Evolutionary conservation across 2,329 filamentous ascomycete species (phyloP).

Genomic region (Colletotrichum paranaense): DNA sequence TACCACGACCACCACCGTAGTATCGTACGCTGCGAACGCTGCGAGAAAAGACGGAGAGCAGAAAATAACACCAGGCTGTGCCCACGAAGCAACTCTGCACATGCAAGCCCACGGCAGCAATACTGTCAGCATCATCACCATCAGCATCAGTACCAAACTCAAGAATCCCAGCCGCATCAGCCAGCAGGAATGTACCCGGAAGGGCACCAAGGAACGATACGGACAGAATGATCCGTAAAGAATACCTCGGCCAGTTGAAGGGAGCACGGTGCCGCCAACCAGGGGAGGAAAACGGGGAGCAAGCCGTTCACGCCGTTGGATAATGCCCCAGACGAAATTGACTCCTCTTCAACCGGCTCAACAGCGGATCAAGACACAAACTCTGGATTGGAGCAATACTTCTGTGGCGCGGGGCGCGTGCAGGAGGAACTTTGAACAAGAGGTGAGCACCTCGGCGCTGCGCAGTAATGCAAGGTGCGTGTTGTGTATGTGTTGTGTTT

Average conservation of each 20-base stretch:
- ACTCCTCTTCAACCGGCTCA: slow-evolving; percentile 2
- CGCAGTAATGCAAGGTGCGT: slow-evolving; percentile 2
- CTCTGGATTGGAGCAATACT: slow-evolving; percentile 16
- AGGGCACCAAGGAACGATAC: not conserved
- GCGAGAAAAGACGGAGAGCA: not conserved
- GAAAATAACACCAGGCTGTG: slow-evolving; percentile 1
- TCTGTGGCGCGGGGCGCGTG: slow-evolving; percentile 26
- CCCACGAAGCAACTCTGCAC: slow-evolving; percentile 2
- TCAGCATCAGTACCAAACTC: not conserved
- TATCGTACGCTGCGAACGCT: not conserved
- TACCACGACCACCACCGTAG: not conserved
- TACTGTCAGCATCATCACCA: not conserved
- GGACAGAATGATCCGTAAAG: not conserved
- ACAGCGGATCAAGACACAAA: slow-evolving; percentile 4
- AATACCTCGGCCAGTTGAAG: slow-evolving; percentile 11
- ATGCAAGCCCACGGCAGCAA: not conserved
- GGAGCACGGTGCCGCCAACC: not conserved
- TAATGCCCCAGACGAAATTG: not conserved
- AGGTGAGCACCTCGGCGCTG: slow-evolving; percentile 12
- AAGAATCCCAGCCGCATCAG: not conserved
- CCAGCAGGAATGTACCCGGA: not conserved
- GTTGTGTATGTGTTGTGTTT: slow-evolving; percentile 27
- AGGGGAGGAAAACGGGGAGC: slow-evolving; percentile 2
- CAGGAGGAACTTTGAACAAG: slow-evolving; percentile 15
- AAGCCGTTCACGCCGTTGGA: slow-evolving; percentile 23